These are phyloP conservation scores for Entophlyctis helioformis DNA, from an alignment of 192 early-diverging fungal species.

Conservation along the genomic window DNA sequence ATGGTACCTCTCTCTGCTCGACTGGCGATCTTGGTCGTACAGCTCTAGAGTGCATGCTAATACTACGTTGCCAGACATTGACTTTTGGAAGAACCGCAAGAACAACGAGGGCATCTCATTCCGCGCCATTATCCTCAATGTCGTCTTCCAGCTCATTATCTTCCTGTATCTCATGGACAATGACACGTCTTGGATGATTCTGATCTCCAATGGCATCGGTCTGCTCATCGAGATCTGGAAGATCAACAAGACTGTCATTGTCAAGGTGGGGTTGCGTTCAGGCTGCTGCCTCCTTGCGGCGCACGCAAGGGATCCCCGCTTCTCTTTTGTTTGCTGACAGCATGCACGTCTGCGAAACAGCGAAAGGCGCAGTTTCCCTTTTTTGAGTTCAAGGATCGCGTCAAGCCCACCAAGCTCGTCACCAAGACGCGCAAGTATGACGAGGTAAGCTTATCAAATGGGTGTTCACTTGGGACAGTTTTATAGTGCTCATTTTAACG, in stretches of 20 bases:
- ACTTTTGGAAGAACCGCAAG: constrained; percentile 80
- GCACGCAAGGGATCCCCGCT: neutral
- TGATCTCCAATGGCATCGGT: constrained; percentile 71
- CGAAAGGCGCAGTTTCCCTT: constrained; percentile 29
- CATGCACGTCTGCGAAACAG: neutral
- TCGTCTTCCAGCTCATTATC: constrained; percentile 74
- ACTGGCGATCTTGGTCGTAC: neutral
- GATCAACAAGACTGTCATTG: constrained; percentile 71
- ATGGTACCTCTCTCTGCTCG: constrained; percentile 37
- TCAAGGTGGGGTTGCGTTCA: constrained; percentile 31
- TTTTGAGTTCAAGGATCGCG: constrained; percentile 33
- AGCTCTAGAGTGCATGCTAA: neutral
- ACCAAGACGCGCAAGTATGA: constrained; percentile 40
- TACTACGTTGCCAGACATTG: constrained; percentile 45
- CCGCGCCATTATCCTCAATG: constrained; percentile 66
- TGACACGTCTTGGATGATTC: constrained; percentile 75
- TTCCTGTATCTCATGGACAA: constrained; percentile 83
- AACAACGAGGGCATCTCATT: constrained; percentile 74
- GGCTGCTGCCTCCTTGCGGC: too few species aligned
- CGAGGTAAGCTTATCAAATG: constrained; percentile 19
- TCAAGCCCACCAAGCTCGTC: constrained; percentile 30
- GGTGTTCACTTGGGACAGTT: too few species aligned
- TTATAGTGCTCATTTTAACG: neutral
- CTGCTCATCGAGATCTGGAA: constrained; percentile 85
- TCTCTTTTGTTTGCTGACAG: neutral